Conservation (phyloP, 192 early-diverging fungal species). For the Physocladia obscura region DNA sequence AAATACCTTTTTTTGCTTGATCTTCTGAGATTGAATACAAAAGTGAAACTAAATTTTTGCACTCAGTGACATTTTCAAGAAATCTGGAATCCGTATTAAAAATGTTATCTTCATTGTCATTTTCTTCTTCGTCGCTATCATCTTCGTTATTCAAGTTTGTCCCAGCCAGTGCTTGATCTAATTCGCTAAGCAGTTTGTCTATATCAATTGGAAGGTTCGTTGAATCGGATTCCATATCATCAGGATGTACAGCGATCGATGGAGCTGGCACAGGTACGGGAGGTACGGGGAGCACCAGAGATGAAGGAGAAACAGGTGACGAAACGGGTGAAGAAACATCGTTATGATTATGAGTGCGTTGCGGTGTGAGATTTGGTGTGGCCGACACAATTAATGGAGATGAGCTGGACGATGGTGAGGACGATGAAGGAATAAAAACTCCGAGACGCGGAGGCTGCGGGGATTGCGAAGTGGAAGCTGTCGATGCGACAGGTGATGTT, state of each 20-base stretch:
- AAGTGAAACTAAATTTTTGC: constrained; percentile 70
- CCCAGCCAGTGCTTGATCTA: not conserved
- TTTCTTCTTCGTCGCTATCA: constrained; percentile 20
- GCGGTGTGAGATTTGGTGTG: too few relatives aligned
- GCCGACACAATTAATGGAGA: too few relatives aligned
- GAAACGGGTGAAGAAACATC: too few relatives aligned
- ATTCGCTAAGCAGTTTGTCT: constrained; percentile 4
- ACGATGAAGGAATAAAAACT: too few relatives aligned
- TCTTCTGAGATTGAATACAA: constrained; percentile 85
- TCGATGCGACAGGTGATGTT: too few relatives aligned
- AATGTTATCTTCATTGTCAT: constrained; percentile 13
- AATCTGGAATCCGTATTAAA: not conserved
- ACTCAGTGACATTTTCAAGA: constrained; percentile 45
- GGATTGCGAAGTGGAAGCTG: too few relatives aligned
- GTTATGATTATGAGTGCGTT: too few relatives aligned
- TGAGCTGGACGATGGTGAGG: too few relatives aligned
- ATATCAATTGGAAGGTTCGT: not conserved
- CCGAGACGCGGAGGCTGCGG: too few relatives aligned
- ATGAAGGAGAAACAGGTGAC: too few relatives aligned
- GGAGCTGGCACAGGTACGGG: not conserved
- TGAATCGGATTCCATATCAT: not conserved
- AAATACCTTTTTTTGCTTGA: constrained; percentile 76
- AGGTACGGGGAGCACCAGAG: too few relatives aligned
- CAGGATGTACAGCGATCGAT: too few relatives aligned
- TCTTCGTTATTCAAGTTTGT: not conserved